Percentiles rank a stretch among this genome's conserved stretches.
phyloP scores from a whole-genome alignment of 1,139 yeast species.

The Suhomyces coccinellae region DNA sequence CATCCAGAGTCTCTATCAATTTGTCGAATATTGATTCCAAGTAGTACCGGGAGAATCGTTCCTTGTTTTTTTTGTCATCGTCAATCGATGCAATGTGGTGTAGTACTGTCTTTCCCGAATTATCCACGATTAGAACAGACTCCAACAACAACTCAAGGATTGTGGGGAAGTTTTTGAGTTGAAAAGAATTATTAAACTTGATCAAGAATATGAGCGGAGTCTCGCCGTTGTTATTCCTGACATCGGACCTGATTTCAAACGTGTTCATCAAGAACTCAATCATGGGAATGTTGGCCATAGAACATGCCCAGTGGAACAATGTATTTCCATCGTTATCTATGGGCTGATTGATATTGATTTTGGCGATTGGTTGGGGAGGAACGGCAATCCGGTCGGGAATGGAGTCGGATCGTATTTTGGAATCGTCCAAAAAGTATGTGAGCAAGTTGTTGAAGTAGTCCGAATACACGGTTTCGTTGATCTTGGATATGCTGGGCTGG shows the following conservation, averaged over 20 bases:
- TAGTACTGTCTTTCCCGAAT: slow-evolving; percentile 67
- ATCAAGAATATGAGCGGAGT: slow-evolving; percentile 88
- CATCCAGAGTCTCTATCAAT: slow-evolving; percentile 30
- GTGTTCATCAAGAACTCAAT: slow-evolving; percentile 67
- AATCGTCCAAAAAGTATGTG: slow-evolving; percentile 41
- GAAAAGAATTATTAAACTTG: slow-evolving; percentile 83
- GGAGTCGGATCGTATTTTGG: slow-evolving; percentile 17
- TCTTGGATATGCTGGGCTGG: slow-evolving; percentile 20
- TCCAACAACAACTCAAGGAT: slow-evolving; percentile 76
- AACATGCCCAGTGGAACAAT: slow-evolving; percentile 94
- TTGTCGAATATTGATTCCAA: slow-evolving; percentile 75
- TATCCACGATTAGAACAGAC: slow-evolving; percentile 70
- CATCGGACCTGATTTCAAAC: slow-evolving; percentile 64
- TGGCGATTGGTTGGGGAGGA: slow-evolving; percentile 46
- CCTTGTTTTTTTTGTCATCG: slow-evolving; percentile 47
- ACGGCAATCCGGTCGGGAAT: slow-evolving; percentile 36
- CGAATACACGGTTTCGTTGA: slow-evolving; percentile 28
- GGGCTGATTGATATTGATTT: slow-evolving; percentile 71
- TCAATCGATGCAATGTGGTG: slow-evolving; percentile 71
- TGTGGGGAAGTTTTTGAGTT: slow-evolving; percentile 69
- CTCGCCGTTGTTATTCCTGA: slow-evolving; percentile 69
- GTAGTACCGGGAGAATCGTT: slow-evolving; percentile 78
- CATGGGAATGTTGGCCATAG: slow-evolving; percentile 75
- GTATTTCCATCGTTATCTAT: slow-evolving; percentile 94
- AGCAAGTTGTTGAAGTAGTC: slow-evolving; percentile 42